Evolutionary conservation across 1,284 basidiomycete species (phyloP), one percentile per base, ranked within the genome.

Genomic region (Ceratobasidium sp.): DNA sequence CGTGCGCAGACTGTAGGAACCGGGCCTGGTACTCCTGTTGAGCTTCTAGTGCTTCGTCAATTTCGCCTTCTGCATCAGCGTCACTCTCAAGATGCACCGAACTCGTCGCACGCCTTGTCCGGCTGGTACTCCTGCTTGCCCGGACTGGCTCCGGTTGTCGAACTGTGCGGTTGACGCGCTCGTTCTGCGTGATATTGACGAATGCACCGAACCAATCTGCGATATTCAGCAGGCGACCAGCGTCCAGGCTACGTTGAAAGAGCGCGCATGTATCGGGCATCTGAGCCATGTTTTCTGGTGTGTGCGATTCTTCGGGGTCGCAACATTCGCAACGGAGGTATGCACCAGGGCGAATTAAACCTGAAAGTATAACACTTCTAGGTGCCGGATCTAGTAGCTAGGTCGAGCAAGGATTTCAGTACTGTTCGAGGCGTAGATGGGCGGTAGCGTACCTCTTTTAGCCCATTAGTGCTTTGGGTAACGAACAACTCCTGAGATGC

Each of bases 151-250:
- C 72, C 23, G 40, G 69, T n/a, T 72, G 66, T 33, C 39, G 42
- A 18, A 71, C 18, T 49, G 56, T 69, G 20, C 86, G 84, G 83
- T 92, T 92, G 3, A 84, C 85, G 81, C 93, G 91, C 51, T 76
- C 72, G 61, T 66, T 49, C n/a, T 76, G 72, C 70, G 94, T 83
- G 53, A 89, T 91, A 40, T 87, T 84, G 49, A 88, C 87, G 83
- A 95, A 95, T 18, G 91, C 88, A 80, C 92, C 90, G 82, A 90
- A 94, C 93, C 93, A 94, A 84, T 95, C 94, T 82, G 92, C 94
- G 1, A 94, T 88, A 82, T 95, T 95, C 84, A 95, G 89, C 89
- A 93, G 89, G 84, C 89, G 90, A 61, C 93, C 93, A 64, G 92
- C 92, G 80, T 94, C 92, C 72, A 92, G 86, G 84, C 94, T 95